Conservation (phyloP, 139 green algal genomes). For the Microglena sp. region DNA sequence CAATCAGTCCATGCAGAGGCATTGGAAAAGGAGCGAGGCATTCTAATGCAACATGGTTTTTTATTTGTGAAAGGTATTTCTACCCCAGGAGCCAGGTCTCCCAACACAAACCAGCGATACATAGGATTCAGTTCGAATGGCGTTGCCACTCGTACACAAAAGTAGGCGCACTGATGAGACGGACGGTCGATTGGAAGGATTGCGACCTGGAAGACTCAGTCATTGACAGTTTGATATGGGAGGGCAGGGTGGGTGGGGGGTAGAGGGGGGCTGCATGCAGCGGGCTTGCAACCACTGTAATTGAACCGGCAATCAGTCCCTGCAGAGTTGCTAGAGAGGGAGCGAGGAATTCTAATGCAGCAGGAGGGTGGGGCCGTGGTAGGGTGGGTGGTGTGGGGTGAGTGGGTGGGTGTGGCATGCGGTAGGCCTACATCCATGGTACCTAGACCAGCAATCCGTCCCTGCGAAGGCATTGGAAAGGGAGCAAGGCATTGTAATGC, state of each 20-base stretch:
- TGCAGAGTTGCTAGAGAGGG: constrained; percentile 35
- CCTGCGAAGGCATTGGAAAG: constrained; percentile 37
- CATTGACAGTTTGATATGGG: neutral
- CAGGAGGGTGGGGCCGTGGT: constrained; percentile 13
- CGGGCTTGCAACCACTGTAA: constrained; percentile 51
- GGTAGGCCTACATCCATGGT: constrained; percentile 54
- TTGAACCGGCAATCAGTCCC: constrained; percentile 38
- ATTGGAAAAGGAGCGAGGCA: constrained; percentile 39
- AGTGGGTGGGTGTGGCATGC: constrained; percentile 69
- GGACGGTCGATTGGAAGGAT: no score
- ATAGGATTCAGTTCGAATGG: no score
- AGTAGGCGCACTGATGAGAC: no score
- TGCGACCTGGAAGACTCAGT: no score
- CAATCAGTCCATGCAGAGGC: constrained; percentile 29
- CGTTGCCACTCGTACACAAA: no score
- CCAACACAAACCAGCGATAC: no score
- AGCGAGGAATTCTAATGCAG: constrained; percentile 28
- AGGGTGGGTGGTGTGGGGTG: constrained; percentile 32
- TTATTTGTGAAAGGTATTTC: neutral
- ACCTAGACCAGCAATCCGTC: constrained; percentile 36
- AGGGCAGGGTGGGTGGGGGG: constrained; percentile 8
- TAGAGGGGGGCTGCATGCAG: constrained; percentile 59
- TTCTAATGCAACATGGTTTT: constrained; percentile 28
- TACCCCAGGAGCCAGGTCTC: no score
- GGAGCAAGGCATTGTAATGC: constrained; percentile 30